Evolutionary conservation across 2,329 filamentous ascomycete species (phyloP).

Genomic region (Colletotrichum viniferum): DNA sequence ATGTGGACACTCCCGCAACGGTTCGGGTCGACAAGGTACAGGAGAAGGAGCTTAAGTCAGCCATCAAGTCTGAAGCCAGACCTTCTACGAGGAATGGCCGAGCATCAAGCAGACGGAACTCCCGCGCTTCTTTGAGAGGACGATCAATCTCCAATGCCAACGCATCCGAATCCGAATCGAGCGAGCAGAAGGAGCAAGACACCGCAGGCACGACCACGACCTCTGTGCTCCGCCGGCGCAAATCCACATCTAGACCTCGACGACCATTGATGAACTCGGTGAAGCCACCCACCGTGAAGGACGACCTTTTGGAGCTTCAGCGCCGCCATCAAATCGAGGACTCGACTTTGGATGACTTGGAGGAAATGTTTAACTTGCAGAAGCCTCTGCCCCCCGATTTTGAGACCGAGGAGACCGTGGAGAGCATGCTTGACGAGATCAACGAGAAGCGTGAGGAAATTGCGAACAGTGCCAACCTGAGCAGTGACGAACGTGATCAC

Average conservation of each 20-base stretch:
- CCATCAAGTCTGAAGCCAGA: conserved; percentile 11
- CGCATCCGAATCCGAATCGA: background rate
- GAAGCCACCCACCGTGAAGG: conserved; percentile 57
- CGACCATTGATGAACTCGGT: conserved; percentile 58
- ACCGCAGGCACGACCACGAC: conserved; percentile 21
- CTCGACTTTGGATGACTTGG: conserved; percentile 63
- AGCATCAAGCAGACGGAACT: conserved; percentile 1
- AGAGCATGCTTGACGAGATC: conserved; percentile 20
- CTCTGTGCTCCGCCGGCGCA: conserved; percentile 27
- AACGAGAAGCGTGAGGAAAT: conserved; percentile 19
- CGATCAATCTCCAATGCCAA: background rate
- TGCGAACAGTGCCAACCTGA: conserved; percentile 11
- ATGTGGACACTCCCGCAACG: conserved; percentile 60
- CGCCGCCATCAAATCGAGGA: conserved; percentile 60
- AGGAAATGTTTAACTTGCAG: conserved; percentile 44
- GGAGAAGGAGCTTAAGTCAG: conserved; percentile 26
- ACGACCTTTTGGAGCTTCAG: conserved; percentile 60
- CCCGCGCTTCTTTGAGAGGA: background rate
- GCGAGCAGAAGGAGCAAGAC: background rate
- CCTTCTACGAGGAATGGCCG: background rate
- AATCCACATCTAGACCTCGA: conserved; percentile 47
- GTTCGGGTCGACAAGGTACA: conserved; percentile 40
- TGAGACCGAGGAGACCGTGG: conserved; percentile 1
- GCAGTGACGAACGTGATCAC: conserved; percentile 33
- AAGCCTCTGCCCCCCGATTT: conserved; percentile 12